These are phyloP conservation scores for Microdochium trichocladiopsis DNA, from an alignment of 2,329 filamentous ascomycete genomes.

Conservation along the genomic window DNA sequence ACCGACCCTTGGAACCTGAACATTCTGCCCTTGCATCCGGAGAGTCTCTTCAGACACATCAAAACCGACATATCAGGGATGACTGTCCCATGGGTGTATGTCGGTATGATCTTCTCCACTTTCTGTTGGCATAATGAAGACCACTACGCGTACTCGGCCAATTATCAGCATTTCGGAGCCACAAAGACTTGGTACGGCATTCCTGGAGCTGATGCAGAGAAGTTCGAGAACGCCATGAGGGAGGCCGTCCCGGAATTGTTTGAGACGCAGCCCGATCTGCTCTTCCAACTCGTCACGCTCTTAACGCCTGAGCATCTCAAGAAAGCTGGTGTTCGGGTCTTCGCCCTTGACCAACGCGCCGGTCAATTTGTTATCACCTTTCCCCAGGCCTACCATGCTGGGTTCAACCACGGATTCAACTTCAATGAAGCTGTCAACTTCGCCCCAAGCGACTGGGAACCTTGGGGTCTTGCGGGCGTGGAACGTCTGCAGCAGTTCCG, in stretches of 20 bases:
- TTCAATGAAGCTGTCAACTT: slow-evolving; percentile 99
- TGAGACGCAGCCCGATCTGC: slow-evolving; percentile 89
- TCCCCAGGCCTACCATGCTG: slow-evolving; percentile 93
- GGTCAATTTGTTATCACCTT: slow-evolving; percentile 97
- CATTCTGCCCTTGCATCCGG: slow-evolving; percentile 79
- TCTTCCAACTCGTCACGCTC: slow-evolving; percentile 96
- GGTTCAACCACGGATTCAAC: slow-evolving; percentile 98
- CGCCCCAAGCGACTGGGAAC: slow-evolving; percentile 91
- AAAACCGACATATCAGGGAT: slow-evolving; percentile 98
- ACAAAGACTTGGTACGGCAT: slow-evolving; percentile 99
- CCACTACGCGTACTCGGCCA: slow-evolving; percentile 94
- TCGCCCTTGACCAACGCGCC: slow-evolving; percentile 89
- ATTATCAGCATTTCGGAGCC: slow-evolving; percentile 96
- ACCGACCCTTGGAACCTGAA: slow-evolving; percentile 95
- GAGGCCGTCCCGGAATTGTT: slow-evolving; percentile 94
- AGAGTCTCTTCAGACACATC: slow-evolving; percentile 93
- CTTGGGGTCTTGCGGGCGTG: slow-evolving; percentile 79
- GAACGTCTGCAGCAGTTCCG: slow-evolving; percentile 81
- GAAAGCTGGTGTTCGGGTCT: slow-evolving; percentile 89
- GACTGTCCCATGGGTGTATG: slow-evolving; percentile 98
- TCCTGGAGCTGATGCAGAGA: slow-evolving; percentile 84
- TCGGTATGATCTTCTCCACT: slow-evolving; percentile 98
- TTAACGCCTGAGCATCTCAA: slow-evolving; percentile 87
- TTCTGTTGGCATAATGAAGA: slow-evolving; percentile 99
- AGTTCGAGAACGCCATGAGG: slow-evolving; percentile 92